These are phyloP conservation scores for Pythium coloratum DNA, from an alignment of 352 stramenopile genomes.

Conservation along the genomic window DNA sequence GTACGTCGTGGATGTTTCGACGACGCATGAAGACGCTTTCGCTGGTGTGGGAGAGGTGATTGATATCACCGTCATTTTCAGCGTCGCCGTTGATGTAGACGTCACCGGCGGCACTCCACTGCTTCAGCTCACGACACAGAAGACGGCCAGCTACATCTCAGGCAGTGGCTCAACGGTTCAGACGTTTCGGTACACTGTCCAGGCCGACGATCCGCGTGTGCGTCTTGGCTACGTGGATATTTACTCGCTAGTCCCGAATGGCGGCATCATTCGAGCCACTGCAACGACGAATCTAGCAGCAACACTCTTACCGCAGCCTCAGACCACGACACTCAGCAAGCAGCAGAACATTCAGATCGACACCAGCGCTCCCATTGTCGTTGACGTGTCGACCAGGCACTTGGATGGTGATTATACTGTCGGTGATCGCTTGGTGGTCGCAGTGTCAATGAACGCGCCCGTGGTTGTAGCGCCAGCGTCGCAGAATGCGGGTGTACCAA, in stretches of 20 bases:
- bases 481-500: conserved; percentile 30
- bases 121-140: conserved; percentile 42
- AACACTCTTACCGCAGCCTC: conserved; percentile 37
- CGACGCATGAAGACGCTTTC: conserved; percentile 48
- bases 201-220: conserved; percentile 31
- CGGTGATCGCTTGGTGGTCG: conserved; percentile 47
- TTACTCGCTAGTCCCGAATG: conserved; percentile 49
- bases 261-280: conserved; percentile 33
- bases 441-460: conserved; percentile 38
- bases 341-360: conserved; percentile 36
- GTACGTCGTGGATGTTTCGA: conserved; percentile 35
- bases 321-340: conserved; percentile 23
- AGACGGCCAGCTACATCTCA: conserved; percentile 41
- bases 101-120: conserved; percentile 33
- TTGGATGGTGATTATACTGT: conserved; percentile 49
- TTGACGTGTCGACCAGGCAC: conserved; percentile 37
- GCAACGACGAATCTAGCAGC: conserved; percentile 29
- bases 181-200: conserved; percentile 57
- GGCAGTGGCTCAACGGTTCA: conserved; percentile 41
- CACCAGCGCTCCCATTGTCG: conserved; percentile 36
- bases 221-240: conserved; percentile 42
- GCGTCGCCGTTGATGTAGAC: conserved; percentile 44
- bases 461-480: conserved; percentile 30
- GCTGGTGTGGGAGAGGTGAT: conserved; percentile 60
- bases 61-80: conserved; percentile 56